Percentiles rank a stretch among this genome's conserved stretches.
phyloP scores from a whole-genome alignment of 108 stramenopile species.

The Cyclotella baltica region DNA sequence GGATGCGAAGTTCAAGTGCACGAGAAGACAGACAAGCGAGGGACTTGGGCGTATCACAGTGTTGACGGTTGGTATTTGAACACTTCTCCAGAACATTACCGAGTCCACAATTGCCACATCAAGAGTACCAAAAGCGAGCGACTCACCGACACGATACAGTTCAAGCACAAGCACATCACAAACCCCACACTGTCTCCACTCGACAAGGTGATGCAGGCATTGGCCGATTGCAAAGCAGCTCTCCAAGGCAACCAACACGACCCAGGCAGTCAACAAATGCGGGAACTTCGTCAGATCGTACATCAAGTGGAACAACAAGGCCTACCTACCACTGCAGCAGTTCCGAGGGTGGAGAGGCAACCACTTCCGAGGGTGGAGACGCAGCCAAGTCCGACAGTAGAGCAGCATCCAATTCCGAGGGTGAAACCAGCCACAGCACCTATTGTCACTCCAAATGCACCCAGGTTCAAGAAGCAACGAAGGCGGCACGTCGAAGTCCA shows the following conservation, averaged over 20 bases:
- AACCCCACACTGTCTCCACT: neutral
- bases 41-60: neutral
- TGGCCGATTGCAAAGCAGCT: neutral
- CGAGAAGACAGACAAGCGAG: constrained; percentile 2
- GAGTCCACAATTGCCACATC: constrained; percentile 4
- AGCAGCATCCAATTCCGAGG: neutral
- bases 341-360: neutral
- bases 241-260: neutral
- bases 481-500: neutral
- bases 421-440: neutral
- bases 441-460: neutral
- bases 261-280: neutral
- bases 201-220: neutral
- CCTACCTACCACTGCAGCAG: neutral
- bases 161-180: constrained; percentile 8
- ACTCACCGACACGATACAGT: neutral
- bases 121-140: neutral
- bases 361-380: constrained; percentile 9
- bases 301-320: neutral
- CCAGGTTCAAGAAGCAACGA: too few relatives aligned
- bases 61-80: neutral
- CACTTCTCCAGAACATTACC: neutral
- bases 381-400: neutral
- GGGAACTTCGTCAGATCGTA: neutral
- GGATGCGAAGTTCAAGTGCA: neutral